A percentile compares a stretch with the other conserved stretches of the same genome.
Evolutionary conservation across 192 early-diverging fungal genomes (phyloP).

Genomic region (Bifiguratus adelaidae): DNA sequence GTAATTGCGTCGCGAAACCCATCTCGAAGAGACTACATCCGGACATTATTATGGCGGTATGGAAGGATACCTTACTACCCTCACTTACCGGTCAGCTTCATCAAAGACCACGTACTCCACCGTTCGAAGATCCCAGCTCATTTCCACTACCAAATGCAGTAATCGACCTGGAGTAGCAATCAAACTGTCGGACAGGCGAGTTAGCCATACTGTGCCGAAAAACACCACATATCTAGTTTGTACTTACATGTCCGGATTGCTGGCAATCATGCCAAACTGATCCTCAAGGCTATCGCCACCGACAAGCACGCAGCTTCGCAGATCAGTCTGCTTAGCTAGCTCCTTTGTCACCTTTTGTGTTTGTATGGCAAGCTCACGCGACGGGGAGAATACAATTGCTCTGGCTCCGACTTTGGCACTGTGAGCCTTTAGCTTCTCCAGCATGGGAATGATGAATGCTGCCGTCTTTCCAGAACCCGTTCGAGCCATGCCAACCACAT

Average conservation of each 20-base stretch:
- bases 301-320: slow-evolving; percentile 79
- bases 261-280: slow-evolving; percentile 87
- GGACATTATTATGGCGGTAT: not conserved
- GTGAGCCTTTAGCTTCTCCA: slow-evolving; percentile 80
- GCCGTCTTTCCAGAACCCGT: slow-evolving; percentile 98
- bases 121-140: slow-evolving; percentile 77
- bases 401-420: slow-evolving; percentile 76
- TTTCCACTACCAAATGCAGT: slow-evolving; percentile 82
- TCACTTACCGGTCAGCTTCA: slow-evolving; percentile 89
- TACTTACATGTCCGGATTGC: slow-evolving; percentile 87
- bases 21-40: slow-evolving; percentile 79
- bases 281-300: slow-evolving; percentile 97
- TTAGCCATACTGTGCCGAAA: not conserved
- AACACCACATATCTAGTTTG: not conserved
- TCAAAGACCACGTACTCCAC: slow-evolving; percentile 97
- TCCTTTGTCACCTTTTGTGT: slow-evolving; percentile 93
- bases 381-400: slow-evolving; percentile 81
- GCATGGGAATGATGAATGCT: slow-evolving; percentile 67
- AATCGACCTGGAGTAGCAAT: slow-evolving; percentile 80
- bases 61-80: too few species aligned
- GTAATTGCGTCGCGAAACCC: slow-evolving; percentile 91
- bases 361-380: slow-evolving; percentile 93
- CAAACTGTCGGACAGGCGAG: slow-evolving; percentile 16
- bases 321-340: slow-evolving; percentile 84
- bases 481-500: slow-evolving; percentile 97